Evolutionary conservation across 495 filamentous ascomycete genomes (phyloP).

Genomic region (Parmelia sp.): DNA sequence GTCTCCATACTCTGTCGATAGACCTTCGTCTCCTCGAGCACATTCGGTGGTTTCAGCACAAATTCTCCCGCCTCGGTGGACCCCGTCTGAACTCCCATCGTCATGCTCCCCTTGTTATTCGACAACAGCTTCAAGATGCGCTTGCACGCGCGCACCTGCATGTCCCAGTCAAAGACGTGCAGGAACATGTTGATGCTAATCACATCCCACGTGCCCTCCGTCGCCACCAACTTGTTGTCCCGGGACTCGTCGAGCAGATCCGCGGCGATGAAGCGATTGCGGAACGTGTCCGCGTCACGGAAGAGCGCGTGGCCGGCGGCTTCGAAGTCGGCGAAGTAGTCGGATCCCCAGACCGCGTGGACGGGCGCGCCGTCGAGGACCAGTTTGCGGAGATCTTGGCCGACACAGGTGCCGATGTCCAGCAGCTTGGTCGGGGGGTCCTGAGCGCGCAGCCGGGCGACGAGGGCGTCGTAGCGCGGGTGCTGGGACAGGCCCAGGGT

Average conservation of each 20-base stretch:
- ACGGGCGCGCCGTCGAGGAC: conserved; percentile 5
- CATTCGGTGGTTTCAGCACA: conserved; percentile 8
- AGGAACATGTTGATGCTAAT: conserved; percentile 13
- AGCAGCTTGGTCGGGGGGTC: conserved; percentile 7
- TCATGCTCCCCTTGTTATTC: conserved; percentile 4
- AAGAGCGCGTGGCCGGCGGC: conserved; percentile 10
- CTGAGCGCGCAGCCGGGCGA: conserved; percentile 9
- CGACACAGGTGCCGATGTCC: conserved; percentile 21
- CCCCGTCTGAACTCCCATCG: conserved; percentile 13
- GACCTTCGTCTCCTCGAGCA: conserved; percentile 15
- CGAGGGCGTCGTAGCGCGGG: conserved; percentile 9
- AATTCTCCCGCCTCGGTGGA: conserved; percentile 10
- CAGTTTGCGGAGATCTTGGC: conserved; percentile 22
- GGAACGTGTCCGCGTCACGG: conserved; percentile 12
- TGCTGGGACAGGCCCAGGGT: conserved; percentile 20
- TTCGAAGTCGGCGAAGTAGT: conserved; percentile 13
- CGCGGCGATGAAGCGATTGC: conserved; percentile 11
- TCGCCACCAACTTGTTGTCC: conserved; percentile 8
- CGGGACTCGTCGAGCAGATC: conserved; percentile 13
- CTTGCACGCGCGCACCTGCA: conserved; percentile 12
- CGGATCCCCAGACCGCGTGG: conserved; percentile 6
- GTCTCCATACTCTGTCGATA: conserved; percentile 35
- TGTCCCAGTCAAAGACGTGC: conserved; percentile 13
- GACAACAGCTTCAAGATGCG: conserved; percentile 11
- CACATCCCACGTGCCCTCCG: conserved; percentile 15